Conservation (phyloP, 1,284 basidiomycete species). For the Fomitopsis betulina region DNA sequence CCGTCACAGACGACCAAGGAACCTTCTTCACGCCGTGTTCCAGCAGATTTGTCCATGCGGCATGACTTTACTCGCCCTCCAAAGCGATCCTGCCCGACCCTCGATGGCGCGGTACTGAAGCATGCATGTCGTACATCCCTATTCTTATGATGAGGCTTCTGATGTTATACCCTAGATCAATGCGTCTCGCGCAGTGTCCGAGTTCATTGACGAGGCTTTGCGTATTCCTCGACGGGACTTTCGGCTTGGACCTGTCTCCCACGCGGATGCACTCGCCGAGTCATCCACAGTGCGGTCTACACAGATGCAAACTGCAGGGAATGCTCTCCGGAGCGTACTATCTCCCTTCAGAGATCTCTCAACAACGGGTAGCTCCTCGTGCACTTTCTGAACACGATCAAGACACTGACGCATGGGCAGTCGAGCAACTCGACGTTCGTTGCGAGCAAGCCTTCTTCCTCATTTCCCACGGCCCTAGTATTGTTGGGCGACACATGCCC, state of each 20-base stretch:
- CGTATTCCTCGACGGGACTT: background rate
- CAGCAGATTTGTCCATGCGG: background rate
- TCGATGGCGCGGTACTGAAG: slow-evolving; percentile 4
- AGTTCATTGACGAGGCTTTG: background rate
- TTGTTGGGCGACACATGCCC: slow-evolving; percentile 12
- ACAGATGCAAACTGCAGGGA: background rate
- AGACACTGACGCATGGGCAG: slow-evolving; percentile 1
- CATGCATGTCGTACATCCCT: slow-evolving; percentile 6
- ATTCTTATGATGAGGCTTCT: background rate
- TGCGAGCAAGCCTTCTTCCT: slow-evolving; percentile 20
- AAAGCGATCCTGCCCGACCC: background rate
- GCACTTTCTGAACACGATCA: no score
- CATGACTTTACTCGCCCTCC: background rate
- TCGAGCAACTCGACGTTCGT: slow-evolving; percentile 21
- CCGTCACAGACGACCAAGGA: background rate
- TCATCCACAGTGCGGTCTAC: background rate
- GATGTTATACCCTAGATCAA: slow-evolving; percentile 3
- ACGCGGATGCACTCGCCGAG: no score
- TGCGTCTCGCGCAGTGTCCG: background rate
- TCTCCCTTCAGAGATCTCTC: slow-evolving; percentile 7
- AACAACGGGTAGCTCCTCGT: slow-evolving; percentile 8
- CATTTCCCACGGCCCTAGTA: slow-evolving; percentile 7
- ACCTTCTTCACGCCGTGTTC: background rate
- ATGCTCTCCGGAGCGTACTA: background rate
- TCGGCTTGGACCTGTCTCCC: no score